These are phyloP conservation scores for Umbelopsis ramanniana DNA, from an alignment of 192 early-diverging fungal species.

Conservation along the genomic window DNA sequence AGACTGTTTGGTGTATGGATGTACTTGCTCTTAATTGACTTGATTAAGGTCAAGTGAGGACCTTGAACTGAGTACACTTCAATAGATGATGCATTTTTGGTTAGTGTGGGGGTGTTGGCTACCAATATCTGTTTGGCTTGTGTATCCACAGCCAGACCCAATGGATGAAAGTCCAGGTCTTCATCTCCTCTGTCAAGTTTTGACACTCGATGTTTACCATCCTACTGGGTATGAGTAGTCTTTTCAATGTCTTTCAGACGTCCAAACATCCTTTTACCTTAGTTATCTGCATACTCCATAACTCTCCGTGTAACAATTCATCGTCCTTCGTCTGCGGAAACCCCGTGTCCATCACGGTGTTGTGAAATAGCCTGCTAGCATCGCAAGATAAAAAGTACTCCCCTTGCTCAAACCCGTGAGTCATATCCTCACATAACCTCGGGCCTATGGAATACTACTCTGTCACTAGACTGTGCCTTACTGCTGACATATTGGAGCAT, in stretches of 20 bases:
- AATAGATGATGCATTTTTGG: background rate
- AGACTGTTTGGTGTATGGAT: slow-evolving; percentile 36
- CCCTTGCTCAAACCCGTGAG: background rate
- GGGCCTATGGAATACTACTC: background rate
- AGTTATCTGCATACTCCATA: background rate
- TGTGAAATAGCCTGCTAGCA: background rate
- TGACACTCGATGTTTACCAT: background rate
- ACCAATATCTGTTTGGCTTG: slow-evolving; percentile 13
- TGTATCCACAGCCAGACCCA: slow-evolving; percentile 28
- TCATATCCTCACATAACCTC: background rate
- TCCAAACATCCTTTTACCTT: too few relatives aligned
- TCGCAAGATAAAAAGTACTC: slow-evolving; percentile 14
- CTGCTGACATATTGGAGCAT: too few relatives aligned
- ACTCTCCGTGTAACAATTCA: background rate
- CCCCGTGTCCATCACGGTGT: background rate
- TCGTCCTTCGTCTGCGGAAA: background rate
- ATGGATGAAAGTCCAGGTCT: slow-evolving; percentile 27
- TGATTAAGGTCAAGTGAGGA: slow-evolving; percentile 13
- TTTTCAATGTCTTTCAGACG: too few relatives aligned
- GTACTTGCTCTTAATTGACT: slow-evolving; percentile 17
- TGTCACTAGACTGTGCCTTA: background rate
- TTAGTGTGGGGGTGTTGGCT: slow-evolving; percentile 23
- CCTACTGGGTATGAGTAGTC: background rate
- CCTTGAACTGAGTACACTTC: slow-evolving; percentile 28
- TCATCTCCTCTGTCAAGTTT: background rate